These are phyloP conservation scores for Tetrapisispora fleetii DNA, from an alignment of 805 yeast species.

Conservation along the genomic window DNA sequence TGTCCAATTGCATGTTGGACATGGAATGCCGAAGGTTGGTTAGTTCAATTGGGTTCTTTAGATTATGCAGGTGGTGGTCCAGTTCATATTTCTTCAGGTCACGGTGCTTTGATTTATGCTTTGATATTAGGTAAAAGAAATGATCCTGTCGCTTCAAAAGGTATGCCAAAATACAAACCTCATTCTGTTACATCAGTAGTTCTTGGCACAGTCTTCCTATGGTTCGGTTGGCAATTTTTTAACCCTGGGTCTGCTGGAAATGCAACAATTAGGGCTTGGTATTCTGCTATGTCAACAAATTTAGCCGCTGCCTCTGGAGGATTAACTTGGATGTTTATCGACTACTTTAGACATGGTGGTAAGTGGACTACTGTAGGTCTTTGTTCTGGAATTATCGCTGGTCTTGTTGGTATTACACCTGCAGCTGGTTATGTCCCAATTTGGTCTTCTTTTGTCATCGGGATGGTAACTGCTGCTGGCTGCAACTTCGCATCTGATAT, in stretches of 20 bases:
- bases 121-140: conserved; percentile 85
- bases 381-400: conserved; percentile 90
- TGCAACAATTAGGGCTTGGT: conserved; percentile 86
- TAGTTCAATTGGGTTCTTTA: conserved; percentile 66
- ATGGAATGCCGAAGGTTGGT: conserved; percentile 94
- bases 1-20: conserved; percentile 97
- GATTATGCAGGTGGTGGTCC: conserved; percentile 99
- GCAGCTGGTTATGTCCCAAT: conserved; percentile 95
- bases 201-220: conserved; percentile 84
- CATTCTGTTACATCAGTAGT: conserved; percentile 87
- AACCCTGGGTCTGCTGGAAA: conserved; percentile 98
- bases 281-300: conserved; percentile 88
- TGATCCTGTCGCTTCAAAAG: conserved; percentile 54
- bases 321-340: conserved; percentile 87
- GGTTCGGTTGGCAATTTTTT: conserved; percentile 96
- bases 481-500: conserved; percentile 83
- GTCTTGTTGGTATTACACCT: conserved; percentile 91
- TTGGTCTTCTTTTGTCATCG: conserved; percentile 79
- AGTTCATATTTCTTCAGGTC: conserved; percentile 91
- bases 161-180: conserved; percentile 84
- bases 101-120: conserved; percentile 91
- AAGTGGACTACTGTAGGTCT: conserved; percentile 91
- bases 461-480: conserved; percentile 61
- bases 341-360: conserved; percentile 73
- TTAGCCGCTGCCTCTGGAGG: conserved; percentile 92